Base-by-base conservation (phyloP, 352 stramenopile species). In the Globisporangium lucens region DNA sequence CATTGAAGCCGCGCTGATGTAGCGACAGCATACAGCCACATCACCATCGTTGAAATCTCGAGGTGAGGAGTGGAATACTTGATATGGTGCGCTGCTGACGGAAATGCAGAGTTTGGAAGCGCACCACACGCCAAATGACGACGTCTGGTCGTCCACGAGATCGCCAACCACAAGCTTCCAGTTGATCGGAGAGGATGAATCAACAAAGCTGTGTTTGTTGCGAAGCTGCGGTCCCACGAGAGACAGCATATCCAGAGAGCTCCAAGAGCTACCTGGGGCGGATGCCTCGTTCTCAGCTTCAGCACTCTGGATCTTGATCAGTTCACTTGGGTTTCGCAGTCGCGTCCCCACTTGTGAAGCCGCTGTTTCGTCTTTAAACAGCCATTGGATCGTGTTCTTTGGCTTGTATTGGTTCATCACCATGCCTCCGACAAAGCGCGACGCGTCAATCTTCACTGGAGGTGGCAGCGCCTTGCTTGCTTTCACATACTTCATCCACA, bases 81-180 rank as follows among this genome's bases (percentile, higher is more conserved):
- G 64, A 61, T 74, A 29, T 43, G 75, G 59, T 36, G 74, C 20
- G 3, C 2, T 61, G 30, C 13, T 56, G 20, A 59, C 36, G 4
- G 35, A 70, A 36, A 72, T 73, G 13, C 86, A 84, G 57, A 76
- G 67, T 63, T 80, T 85, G 33, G 85, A 72, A 6, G 84, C 86
- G 36, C 83, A 89, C 87, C 87, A 94, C 36, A 79, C 79, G 9
- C 84, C 87, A 74, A 94, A 92, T 1, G 79, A 87, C 15, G 82
- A 86, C 6, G 72, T 70, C 8, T 74, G 69, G 59, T 69, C 72
- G 62, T 89, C 78, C 41, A 89, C 57, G 13, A 94, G 65, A 68
- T 94, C 85, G n/a, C 80, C 85, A 55, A 94, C 74, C 46, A 92
- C 70, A 38, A 93, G 67, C 64, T 94, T 94, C 84, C 84, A 94